phyloP scores from a whole-genome alignment of 352 stramenopile species.

The Plasmopara viticola region DNA sequence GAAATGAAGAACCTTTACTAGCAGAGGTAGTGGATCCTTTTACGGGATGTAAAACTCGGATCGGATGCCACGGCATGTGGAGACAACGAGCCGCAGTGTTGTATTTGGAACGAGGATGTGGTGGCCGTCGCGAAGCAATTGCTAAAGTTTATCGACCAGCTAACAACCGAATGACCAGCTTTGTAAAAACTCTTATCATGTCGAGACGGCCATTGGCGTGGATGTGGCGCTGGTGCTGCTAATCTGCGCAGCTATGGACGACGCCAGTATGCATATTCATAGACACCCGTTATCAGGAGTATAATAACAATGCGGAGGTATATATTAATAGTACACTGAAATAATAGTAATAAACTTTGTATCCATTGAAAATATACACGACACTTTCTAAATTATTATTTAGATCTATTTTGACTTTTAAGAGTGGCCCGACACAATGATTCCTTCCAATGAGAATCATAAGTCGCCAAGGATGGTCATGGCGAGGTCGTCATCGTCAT shows the following conservation, averaged over 20 bases:
- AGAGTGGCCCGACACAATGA: background rate
- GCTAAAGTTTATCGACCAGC: constrained; percentile 31
- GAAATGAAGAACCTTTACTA: constrained; percentile 26
- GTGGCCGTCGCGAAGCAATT: constrained; percentile 22
- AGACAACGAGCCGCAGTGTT: constrained; percentile 26
- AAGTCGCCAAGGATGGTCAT: constrained; percentile 30
- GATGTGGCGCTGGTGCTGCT: constrained; percentile 29
- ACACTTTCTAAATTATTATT: too few species aligned
- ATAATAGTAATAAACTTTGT: background rate
- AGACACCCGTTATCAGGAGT: constrained; percentile 14
- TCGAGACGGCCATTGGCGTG: constrained; percentile 32
- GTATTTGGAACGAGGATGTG: constrained; percentile 25
- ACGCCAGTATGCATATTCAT: constrained; percentile 24
- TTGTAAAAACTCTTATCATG: constrained; percentile 23
- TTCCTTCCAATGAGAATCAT: constrained; percentile 7
- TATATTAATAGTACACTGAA: too few species aligned
- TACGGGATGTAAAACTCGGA: constrained; percentile 24
- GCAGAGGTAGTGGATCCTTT: constrained; percentile 29
- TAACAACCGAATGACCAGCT: constrained; percentile 17
- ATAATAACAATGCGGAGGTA: too few species aligned
- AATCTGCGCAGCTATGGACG: constrained; percentile 36
- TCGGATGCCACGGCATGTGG: constrained; percentile 33
- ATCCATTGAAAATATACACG: too few species aligned
- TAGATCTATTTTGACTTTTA: background rate
- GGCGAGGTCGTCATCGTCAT: constrained; percentile 20